A percentile compares a stretch with the other conserved stretches of the same genome.
These are phyloP conservation scores for Coriaria nepalensis DNA, from an alignment of 306 rosid genomes.

Conservation along the genomic window DNA sequence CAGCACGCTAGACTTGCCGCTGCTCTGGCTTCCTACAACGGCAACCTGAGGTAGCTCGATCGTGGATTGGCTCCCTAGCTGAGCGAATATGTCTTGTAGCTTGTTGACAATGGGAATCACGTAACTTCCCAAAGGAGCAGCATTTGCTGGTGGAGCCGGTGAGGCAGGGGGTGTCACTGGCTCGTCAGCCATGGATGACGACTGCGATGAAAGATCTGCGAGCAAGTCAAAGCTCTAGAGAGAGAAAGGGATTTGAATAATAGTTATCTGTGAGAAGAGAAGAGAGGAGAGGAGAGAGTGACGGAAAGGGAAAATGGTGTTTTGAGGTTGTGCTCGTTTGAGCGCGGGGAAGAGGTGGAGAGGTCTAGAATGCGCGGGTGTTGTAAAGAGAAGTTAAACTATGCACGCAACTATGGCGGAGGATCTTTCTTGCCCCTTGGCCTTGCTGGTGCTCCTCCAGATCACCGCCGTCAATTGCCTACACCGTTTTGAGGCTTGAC, in stretches of 20 bases:
- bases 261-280: background rate
- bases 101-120: slow-evolving; percentile 86
- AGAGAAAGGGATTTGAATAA: background rate
- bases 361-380: too few relatives aligned
- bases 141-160: slow-evolving; percentile 14
- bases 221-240: slow-evolving; percentile 25
- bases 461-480: too few relatives aligned
- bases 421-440: too few relatives aligned
- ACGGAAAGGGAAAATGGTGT: too few relatives aligned
- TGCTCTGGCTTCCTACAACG: slow-evolving; percentile 96
- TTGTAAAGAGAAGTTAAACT: too few relatives aligned
- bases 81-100: slow-evolving; percentile 89
- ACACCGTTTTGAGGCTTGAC: too few relatives aligned
- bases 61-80: slow-evolving; percentile 80
- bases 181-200: slow-evolving; percentile 72
- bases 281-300: too few relatives aligned
- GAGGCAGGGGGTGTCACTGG: slow-evolving; percentile 21
- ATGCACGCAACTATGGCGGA: too few relatives aligned
- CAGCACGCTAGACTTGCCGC: slow-evolving; percentile 98
- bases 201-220: slow-evolving; percentile 10
- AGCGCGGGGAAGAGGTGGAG: too few relatives aligned
- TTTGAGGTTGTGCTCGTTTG: too few relatives aligned
- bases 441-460: too few relatives aligned
- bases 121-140: slow-evolving; percentile 60
- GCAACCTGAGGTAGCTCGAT: slow-evolving; percentile 97